Evolutionary conservation across 805 yeast genomes (phyloP), one percentile per base, ranked within the genome.

Genomic region (Sugiyamaella lignohabitans): DNA sequence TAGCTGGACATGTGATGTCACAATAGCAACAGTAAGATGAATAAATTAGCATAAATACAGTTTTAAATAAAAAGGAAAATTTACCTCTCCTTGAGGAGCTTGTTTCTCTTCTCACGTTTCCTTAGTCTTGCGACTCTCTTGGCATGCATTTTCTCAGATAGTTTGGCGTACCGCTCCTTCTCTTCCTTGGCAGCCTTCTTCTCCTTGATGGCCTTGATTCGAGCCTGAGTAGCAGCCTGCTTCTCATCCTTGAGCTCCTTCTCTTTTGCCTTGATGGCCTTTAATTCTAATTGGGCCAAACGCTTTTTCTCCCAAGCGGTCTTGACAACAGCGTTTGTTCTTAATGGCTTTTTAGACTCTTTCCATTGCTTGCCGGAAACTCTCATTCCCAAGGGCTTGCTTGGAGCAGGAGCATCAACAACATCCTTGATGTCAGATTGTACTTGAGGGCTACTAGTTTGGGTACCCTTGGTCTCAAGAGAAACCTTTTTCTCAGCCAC

Each of bases 41-140:
- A 5, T 17, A 35, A 16, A 18, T 17, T 14, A 35, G 6, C 38
- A 17, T 20, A 42, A 22, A 23, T n/a, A n/a, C n/a, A n/a, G n/a
- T n/a, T n/a, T 11, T n/a, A 20, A 39, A 20, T 22, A 34, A 35
- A 45, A 40, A 19, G 42, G 32, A 14, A 34, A 16, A 39, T 42
- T 48, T 55, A 84, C 66, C 97, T 96, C 62, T 89, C 98, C 64
- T 82, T 87, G 63, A 89, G 79, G 59, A 88, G 71, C 70, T 91
- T 91, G 71, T 89, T 91, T 69, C 98, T 82, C 83, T 91, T 91
- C 63, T 91, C 98, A 62, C 84, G 81, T 71, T 84, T 82, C 69
- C 84, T 82, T 69, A 91, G 64, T 67, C 98, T 78, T 54, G 88
- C 98, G 36, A 88, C 85, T 71, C 80, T 84, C 80, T 88, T 89